Evolutionary conservation across 2,329 filamentous ascomycete species (phyloP), one percentile per base, ranked within the genome.

Genomic region (Xenoacremonium recifei): DNA sequence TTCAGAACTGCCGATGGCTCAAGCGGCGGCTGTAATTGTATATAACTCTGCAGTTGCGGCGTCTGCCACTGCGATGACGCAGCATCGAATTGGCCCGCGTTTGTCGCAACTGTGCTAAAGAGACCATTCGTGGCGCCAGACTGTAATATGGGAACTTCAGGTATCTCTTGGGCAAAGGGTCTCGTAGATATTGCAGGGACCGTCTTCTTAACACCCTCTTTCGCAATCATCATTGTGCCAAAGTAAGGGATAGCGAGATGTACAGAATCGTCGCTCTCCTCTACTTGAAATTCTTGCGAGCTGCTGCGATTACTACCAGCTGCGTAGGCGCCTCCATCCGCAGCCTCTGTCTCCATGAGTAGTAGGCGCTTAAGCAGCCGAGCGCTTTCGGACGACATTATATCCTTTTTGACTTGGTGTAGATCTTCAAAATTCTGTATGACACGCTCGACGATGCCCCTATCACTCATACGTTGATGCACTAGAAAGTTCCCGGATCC

Each of bases 241-340:
- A 72, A 59, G 30, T 69, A 68, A 0, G 72, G 72, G 15, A 75
- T 65, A 10, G 62, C 54, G 62, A 54, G 11, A 76, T 66, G 15
- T 50, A 49, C 3, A 73, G 43, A 4, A 15, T 51, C 44, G 0
- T 44, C 30, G 5, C 39, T 46, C 6, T 44, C 27, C 4, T 63
- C 62, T 2, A 51, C 36, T 5, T 16, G 23, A 35, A 44, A 48
- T 1, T 27, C 41, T 1, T 37, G 41, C 5, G 45, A 48, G 4
- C 50, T 39, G 0, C 44, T 52, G 5, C 54, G n/a, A n/a, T 17
- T n/a, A n/a, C n/a, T n/a, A n/a, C n/a, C n/a, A 0, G 59, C 54
- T 0, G 21, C 51, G 27, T 66, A 67, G 2, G 35, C 36, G 1
- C 40, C 48, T 0, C 63, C 67, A 3, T 40, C 46, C 0, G 61